Conservation (phyloP, 2,329 filamentous ascomycete genomes). For the Neoascochyta sp. region DNA sequence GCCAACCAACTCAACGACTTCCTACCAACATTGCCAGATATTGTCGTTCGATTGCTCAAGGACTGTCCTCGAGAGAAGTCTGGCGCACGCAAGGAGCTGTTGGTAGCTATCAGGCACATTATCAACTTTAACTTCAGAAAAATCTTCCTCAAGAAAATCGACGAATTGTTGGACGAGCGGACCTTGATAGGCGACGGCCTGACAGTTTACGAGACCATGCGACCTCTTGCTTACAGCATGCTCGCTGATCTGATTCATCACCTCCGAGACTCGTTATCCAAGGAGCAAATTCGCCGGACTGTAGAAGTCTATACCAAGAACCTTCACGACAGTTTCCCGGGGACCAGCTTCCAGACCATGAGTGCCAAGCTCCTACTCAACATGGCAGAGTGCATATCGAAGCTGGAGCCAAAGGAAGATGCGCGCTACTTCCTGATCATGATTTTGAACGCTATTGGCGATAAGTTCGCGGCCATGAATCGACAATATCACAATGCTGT, state of each 20-base stretch:
- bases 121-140: conserved; percentile 98
- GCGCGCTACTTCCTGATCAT: conserved; percentile 94
- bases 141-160: conserved; percentile 91
- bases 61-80: conserved; percentile 96
- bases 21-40: conserved; percentile 75
- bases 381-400: conserved; percentile 97
- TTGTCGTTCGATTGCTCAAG: conserved; percentile 85
- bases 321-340: conserved; percentile 89
- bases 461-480: conserved; percentile 99
- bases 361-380: conserved; percentile 95
- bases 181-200: conserved; percentile 93
- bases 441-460: conserved; percentile 95
- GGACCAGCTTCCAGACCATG: conserved; percentile 99
- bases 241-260: conserved; percentile 97
- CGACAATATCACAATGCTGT: conserved; percentile 91
- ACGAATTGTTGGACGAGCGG: conserved; percentile 88
- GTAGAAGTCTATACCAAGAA: conserved; percentile 98
- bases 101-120: conserved; percentile 95
- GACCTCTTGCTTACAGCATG: conserved; percentile 96
- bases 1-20: conserved; percentile 85
- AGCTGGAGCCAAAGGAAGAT: conserved; percentile 87
- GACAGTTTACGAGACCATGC: conserved; percentile 94
- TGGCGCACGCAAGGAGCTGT: conserved; percentile 83
- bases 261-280: conserved; percentile 80
- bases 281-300: conserved; percentile 89